These are phyloP conservation scores for Verticillium zaregamsianum DNA, from an alignment of 2,329 filamentous ascomycete species.

Conservation along the genomic window DNA sequence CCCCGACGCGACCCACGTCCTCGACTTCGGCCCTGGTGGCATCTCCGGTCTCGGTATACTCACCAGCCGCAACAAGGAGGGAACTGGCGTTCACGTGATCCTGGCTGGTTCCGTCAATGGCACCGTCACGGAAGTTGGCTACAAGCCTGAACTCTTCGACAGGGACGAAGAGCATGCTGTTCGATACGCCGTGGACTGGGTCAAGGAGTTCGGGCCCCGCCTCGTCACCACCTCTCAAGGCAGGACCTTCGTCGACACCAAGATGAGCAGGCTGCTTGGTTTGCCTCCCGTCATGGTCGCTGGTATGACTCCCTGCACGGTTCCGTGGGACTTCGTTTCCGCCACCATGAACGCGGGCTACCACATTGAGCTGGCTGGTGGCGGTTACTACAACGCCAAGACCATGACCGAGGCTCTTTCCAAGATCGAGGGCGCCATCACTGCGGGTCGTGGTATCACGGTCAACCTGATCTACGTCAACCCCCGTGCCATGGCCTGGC, in stretches of 20 bases:
- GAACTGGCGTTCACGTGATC: constrained; percentile 94
- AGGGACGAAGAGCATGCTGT: constrained; percentile 92
- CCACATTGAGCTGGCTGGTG: constrained; percentile 84
- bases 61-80: constrained; percentile 98
- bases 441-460: constrained; percentile 80
- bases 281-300: constrained; percentile 85
- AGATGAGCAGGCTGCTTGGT: constrained; percentile 85
- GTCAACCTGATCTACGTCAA: constrained; percentile 91
- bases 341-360: constrained; percentile 95
- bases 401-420: constrained; percentile 77
- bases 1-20: constrained; percentile 83
- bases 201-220: constrained; percentile 92
- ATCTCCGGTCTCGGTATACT: constrained; percentile 94
- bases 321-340: constrained; percentile 87
- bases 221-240: constrained; percentile 86
- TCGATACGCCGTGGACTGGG: constrained; percentile 95
- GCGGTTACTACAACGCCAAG: constrained; percentile 81
- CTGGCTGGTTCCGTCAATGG: constrained; percentile 91
- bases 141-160: constrained; percentile 97
- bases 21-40: constrained; percentile 95
- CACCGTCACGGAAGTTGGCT: constrained; percentile 85
- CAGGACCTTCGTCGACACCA: constrained; percentile 90
- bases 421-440: constrained; percentile 82
- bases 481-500: constrained; percentile 85
- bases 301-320: constrained; percentile 89